Conservation (phyloP, 768 basidiomycete species). For the Naganishia friedmannii region DNA sequence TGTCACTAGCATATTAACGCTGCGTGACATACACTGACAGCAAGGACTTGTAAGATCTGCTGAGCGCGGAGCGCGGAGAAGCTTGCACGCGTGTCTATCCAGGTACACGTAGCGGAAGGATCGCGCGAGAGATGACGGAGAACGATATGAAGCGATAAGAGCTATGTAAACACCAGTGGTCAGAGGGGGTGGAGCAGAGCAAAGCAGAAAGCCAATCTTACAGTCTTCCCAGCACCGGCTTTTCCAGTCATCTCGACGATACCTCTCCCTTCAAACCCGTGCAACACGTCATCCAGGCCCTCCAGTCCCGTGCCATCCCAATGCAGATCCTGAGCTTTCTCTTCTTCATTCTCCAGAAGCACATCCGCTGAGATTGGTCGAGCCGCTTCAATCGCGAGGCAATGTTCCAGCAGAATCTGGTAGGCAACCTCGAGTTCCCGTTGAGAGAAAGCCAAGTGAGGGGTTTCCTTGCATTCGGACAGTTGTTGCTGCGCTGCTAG, state of each 20-base stretch:
- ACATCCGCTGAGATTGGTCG: not conserved
- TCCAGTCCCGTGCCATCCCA: slow-evolving; percentile 29
- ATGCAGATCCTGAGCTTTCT: slow-evolving; percentile 17
- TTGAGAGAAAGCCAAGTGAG: not conserved
- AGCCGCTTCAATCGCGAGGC: slow-evolving; percentile 15
- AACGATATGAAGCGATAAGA: slow-evolving; percentile 44
- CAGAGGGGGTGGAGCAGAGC: not conserved
- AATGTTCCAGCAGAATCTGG: not conserved
- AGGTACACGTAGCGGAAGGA: slow-evolving; percentile 35
- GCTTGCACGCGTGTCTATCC: slow-evolving; percentile 48
- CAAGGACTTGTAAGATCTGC: slow-evolving; percentile 31
- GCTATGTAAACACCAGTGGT: slow-evolving; percentile 27
- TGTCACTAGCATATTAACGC: too few species aligned
- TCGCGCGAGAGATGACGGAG: slow-evolving; percentile 36
- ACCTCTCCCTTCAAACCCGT: slow-evolving; percentile 24
- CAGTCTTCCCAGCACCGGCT: slow-evolving; percentile 15
- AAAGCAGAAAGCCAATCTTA: not conserved
- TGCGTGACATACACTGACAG: not conserved
- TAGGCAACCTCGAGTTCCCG: slow-evolving; percentile 6
- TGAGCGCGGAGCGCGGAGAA: slow-evolving; percentile 42
- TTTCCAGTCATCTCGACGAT: slow-evolving; percentile 24
- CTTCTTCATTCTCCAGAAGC: slow-evolving; percentile 3
- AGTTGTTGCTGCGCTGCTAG: not conserved
- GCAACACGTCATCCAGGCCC: slow-evolving; percentile 24
- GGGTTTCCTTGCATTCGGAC: not conserved